Evolutionary conservation across 306 rosid genomes (phyloP).

Genomic region (Vigna reflexopilosa): DNA sequence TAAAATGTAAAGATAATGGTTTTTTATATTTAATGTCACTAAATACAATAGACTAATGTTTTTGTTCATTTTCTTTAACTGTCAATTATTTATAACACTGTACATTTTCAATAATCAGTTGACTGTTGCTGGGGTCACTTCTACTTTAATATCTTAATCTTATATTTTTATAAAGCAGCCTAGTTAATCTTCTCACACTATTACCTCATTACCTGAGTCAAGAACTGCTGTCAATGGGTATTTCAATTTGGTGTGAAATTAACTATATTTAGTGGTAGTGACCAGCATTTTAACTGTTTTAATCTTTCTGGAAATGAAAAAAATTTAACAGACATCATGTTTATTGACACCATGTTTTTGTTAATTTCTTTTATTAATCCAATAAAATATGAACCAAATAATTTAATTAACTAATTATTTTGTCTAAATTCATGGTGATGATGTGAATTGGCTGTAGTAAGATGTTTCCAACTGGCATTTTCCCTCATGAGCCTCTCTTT

Average conservation of each 20-base stretch:
- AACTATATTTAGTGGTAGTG: conserved; percentile 28
- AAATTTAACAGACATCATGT: neutral
- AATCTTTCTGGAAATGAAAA: conserved; percentile 9
- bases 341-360: neutral
- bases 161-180: neutral
- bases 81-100: neutral
- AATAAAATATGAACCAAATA: conserved; percentile 11
- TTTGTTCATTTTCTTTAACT: conserved; percentile 13
- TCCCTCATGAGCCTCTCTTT: conserved; percentile 72
- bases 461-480: conserved; percentile 95
- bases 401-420: conserved; percentile 5
- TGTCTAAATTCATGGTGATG: conserved; percentile 41
- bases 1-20: conserved; percentile 27
- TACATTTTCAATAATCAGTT: conserved; percentile 11
- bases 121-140: neutral
- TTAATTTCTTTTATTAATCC: conserved; percentile 1
- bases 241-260: conserved; percentile 32
- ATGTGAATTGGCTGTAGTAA: conserved; percentile 62
- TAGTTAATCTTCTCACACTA: conserved; percentile 18
- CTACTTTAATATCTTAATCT: conserved; percentile 19
- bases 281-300: conserved; percentile 30
- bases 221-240: conserved; percentile 17
- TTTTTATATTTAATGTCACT: conserved; percentile 24
- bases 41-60: conserved; percentile 16
- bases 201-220: neutral